Evolutionary conservation across 164 flowering plant species (phyloP), one percentile per base, ranked within the genome.

Genomic region (Dillenia suffruticosa): DNA sequence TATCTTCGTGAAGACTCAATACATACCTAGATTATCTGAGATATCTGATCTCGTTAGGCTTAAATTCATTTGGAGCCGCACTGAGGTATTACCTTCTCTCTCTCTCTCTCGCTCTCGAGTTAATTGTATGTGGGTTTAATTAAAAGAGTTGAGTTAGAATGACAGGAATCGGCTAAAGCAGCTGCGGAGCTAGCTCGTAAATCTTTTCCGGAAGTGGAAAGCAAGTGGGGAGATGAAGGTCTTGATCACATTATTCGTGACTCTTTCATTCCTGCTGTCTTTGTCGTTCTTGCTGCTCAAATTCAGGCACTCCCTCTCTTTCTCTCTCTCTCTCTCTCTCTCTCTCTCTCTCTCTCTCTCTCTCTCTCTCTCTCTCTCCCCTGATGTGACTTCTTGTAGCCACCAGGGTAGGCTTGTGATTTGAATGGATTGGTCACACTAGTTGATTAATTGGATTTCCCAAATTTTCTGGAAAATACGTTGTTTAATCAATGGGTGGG

Each of bases 201-300:
- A 54, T 60, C 67, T 56, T 90, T 83, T 58, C 84, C 90, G 0
- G 69, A 74, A 1, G 88, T 92, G 56, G 90, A 88, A 63, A 79
- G 84, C 57, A 88, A 87, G 57, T 92, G 96, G 98, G 98, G 96
- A 0, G 96, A 90, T 49, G 68, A 63, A 12, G 98, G 96, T 57
- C 86, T 92, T 62, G 79, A 81, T 22, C 91, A 86, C 13, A 88
- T 92, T 58, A 73, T 77, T 59, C 62, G 67, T 54, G 98, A 92
- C 70, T 43, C 40, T 63, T 79, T 84, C 1, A 81, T 92, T 32
- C 69, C 66, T 61, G 98, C 79, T 17, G 98, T 90, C 61, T 84
- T 84, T 46, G 90, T 92, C 10, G 98, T 87, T 67, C 83, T 92
- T 58, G 96, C 98, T 63, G 97, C 82, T 9, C 97, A 92, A 66